Evolutionary conservation across 2,329 filamentous ascomycete genomes (phyloP).

Genomic region (Ceratocystis lukuohia): DNA sequence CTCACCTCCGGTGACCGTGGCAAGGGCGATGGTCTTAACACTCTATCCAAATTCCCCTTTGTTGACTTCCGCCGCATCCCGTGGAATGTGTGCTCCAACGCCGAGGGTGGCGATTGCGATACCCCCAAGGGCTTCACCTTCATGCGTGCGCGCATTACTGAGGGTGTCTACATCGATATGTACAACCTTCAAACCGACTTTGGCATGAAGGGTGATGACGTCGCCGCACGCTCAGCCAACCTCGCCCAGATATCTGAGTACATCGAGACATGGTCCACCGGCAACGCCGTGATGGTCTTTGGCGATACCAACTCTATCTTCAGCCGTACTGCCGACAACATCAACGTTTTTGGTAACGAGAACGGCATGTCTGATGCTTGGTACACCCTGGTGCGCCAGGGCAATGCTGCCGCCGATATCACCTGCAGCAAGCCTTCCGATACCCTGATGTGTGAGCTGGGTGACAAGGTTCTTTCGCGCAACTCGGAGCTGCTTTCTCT

Average conservation of each 20-base stretch:
- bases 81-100: conserved; percentile 45
- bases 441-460: conserved; percentile 45
- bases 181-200: conserved; percentile 58
- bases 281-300: conserved; percentile 49
- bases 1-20: conserved; percentile 51
- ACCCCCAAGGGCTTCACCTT: conserved; percentile 59
- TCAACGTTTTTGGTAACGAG: conserved; percentile 35
- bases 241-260: conserved; percentile 45
- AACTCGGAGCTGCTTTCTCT: conserved; percentile 35
- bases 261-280: conserved; percentile 41
- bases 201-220: conserved; percentile 40
- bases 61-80: conserved; percentile 42
- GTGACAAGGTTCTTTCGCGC: conserved; percentile 54
- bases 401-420: conserved; percentile 33
- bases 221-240: conserved; percentile 43
- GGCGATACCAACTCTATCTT: conserved; percentile 56
- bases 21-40: conserved; percentile 52
- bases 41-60: conserved; percentile 45
- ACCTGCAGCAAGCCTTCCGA: conserved; percentile 45
- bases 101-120: conserved; percentile 45
- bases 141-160: conserved; percentile 42
- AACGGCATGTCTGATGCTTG: conserved; percentile 45
- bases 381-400: conserved; percentile 40
- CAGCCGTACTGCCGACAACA: conserved; percentile 43
- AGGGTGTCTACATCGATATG: conserved; percentile 41